phyloP scores from a whole-genome alignment of 306 rosid species.

The Cicer judaicum region DNA sequence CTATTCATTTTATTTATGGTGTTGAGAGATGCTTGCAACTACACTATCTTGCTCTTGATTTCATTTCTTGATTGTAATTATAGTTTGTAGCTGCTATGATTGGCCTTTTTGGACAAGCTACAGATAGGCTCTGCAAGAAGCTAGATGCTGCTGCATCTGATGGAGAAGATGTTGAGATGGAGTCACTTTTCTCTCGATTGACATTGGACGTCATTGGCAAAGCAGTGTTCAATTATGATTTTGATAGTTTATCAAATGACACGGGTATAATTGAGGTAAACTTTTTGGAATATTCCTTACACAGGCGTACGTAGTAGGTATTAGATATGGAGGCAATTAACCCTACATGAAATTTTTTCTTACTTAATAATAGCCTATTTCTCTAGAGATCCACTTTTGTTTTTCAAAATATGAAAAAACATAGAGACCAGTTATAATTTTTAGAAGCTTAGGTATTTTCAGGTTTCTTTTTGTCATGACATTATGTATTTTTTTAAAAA shows the following conservation, averaged over 20 bases:
- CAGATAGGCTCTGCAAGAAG: slow-evolving; percentile 92
- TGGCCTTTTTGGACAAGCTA: slow-evolving; percentile 90
- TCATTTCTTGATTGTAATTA: slow-evolving; percentile 42
- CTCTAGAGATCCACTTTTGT: not conserved
- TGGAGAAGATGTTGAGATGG: slow-evolving; percentile 97
- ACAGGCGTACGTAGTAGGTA: slow-evolving; percentile 1
- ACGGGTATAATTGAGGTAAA: slow-evolving; percentile 92
- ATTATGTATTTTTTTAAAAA: not conserved
- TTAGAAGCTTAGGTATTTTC: not conserved
- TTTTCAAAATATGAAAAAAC: not conserved
- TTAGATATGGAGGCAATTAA: not conserved
- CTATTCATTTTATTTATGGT: slow-evolving; percentile 20
- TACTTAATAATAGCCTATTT: not conserved
- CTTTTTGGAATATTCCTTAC: slow-evolving; percentile 41
- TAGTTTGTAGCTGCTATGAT: slow-evolving; percentile 96
- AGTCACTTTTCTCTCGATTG: slow-evolving; percentile 93
- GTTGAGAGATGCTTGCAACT: slow-evolving; percentile 39
- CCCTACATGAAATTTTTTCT: not conserved
- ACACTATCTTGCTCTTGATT: slow-evolving; percentile 39
- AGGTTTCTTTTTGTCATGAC: not conserved
- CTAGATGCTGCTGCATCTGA: slow-evolving; percentile 82
- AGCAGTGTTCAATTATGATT: slow-evolving; percentile 96
- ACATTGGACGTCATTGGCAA: slow-evolving; percentile 93
- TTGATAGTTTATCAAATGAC: slow-evolving; percentile 88
- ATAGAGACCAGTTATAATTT: not conserved